Conservation (phyloP, 306 rosid species). For the Parietaria judaica region DNA sequence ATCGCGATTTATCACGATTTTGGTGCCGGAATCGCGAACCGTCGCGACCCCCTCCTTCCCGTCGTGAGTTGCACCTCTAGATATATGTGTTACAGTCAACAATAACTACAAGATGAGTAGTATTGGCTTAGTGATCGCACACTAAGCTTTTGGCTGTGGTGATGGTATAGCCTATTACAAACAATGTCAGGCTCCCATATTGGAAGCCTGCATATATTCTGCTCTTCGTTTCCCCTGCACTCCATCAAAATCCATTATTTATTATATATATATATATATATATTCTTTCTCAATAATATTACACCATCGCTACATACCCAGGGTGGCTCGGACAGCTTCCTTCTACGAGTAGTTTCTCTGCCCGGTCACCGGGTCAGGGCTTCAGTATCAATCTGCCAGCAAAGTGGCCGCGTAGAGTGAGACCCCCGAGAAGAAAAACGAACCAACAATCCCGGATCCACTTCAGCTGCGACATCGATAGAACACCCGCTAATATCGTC, state of each 20-base stretch:
- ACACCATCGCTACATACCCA: slow-evolving; percentile 13
- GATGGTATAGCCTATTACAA: slow-evolving; percentile 20
- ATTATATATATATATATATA: too few species aligned
- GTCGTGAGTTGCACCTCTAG: too few species aligned
- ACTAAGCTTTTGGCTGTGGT: slow-evolving; percentile 23
- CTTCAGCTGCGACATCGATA: slow-evolving; percentile 27
- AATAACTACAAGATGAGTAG: too few species aligned
- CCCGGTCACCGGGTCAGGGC: slow-evolving; percentile 21
- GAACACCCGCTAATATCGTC: slow-evolving; percentile 26
- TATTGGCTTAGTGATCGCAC: slow-evolving; percentile 7
- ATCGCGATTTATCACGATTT: too few species aligned
- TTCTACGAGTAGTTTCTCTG: slow-evolving; percentile 25
- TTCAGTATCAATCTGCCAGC: slow-evolving; percentile 25
- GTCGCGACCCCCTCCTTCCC: too few species aligned
- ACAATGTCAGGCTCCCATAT: slow-evolving; percentile 18
- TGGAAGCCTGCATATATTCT: slow-evolving; percentile 18
- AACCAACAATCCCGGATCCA: slow-evolving; percentile 15
- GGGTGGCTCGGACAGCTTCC: slow-evolving; percentile 21
- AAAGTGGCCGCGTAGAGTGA: slow-evolving; percentile 15
- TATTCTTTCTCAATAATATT: background rate
- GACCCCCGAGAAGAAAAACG: slow-evolving; percentile 14
- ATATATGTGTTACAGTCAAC: too few species aligned
- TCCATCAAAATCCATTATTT: too few species aligned
- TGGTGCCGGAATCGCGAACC: too few species aligned
- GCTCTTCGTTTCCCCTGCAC: slow-evolving; percentile 20